Evolutionary conservation across 2,329 filamentous ascomycete genomes (phyloP), one percentile per base, ranked within the genome.

Genomic region (Trichophyton simii): DNA sequence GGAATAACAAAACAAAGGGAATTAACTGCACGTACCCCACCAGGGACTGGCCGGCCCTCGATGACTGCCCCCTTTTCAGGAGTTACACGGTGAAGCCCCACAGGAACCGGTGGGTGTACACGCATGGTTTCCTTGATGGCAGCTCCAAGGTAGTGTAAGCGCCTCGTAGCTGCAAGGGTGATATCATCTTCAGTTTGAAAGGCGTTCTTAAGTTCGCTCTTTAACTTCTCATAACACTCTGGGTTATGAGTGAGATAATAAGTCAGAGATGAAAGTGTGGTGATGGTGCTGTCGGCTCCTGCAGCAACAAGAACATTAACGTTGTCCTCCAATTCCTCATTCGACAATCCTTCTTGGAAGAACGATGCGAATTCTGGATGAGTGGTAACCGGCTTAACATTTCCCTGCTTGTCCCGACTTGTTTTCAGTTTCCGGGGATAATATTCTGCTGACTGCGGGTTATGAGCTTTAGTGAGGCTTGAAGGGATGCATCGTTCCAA

Each of bases 231-330:
- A 44, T 68, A 58, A 31, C 63, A 64, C 3, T 59, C 38, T 0
- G 85, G 84, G 67, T 85, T 82, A 68, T 85, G 85, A 41, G 91
- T 78, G 2, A 91, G 74, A 71, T 84, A 85, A 73, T 91, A 91
- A 68, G 91, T 88, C 0, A 91, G 81, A 4, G 84, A 80, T 4
- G 82, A 82, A 0, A 91, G 78, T 5, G 82, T 84, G 68, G 91
- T 91, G 42, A 87, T 88, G 0, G 88, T 92, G 0, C 88, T 92
- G 72, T 94, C 89, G 1, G 83, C 87, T 2, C 88, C 88, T 0
- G 88, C 88, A 57, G 41, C 64, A 64, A 11, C 59, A 41, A 0
- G 84, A 84, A 67, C 84, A 82, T 68, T 85, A 85, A 42, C 90
- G 78, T 3, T 91, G 74, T 71, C 84, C 85, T 73, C 91, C 91